Evolutionary conservation across 306 rosid species (phyloP), one percentile per base, ranked within the genome.

Genomic region (Luffa aegyptiaca): DNA sequence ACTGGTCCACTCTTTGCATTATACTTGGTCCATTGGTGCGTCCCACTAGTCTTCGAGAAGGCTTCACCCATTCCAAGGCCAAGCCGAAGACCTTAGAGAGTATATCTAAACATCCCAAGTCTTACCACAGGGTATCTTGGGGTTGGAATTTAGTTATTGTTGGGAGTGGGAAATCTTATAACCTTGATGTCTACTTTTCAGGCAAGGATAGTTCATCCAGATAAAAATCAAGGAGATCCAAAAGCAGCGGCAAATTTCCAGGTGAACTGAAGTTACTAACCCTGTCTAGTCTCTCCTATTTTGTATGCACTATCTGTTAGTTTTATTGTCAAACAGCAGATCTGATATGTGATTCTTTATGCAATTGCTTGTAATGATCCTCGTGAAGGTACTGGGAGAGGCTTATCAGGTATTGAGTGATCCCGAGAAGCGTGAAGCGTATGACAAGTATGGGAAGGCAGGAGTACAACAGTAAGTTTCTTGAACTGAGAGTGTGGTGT

Each of bases 391-490:
- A 77, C 96, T 95, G 58, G 99, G 98, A 42, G 99, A 95, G 88
- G 99, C 99, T 80, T 95, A 95, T 91, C 99, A 95, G 87, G 96
- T 95, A 56, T 84, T 95, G 84, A 89, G 99, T 56, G 97, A 95
- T 81, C 97, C 99, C 33, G 90, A 79, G 83, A 95, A 91, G 92
- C 98, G 99, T 18, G 97, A 93, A 63, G 93, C 93, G 36, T 95
- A 95, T 83, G 94, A 95, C 86, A 88, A 83, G 79, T 11, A 84
- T 78, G 99, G 99, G 83, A 91, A 91, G 85, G 97, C 69, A 76
- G 99, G 96, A 87, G 45, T 95, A 64, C 74, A 9, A 59, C 85
- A 87, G 98, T 95, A 90, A 90, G 99, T 89, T 84, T 69, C 56
- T 81, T 45, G 11, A 52, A 73, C 13, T 13, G 26, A 46, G 56